Base-by-base conservation (phyloP, 805 yeast genomes). In the Sugiyamaella americana region DNA sequence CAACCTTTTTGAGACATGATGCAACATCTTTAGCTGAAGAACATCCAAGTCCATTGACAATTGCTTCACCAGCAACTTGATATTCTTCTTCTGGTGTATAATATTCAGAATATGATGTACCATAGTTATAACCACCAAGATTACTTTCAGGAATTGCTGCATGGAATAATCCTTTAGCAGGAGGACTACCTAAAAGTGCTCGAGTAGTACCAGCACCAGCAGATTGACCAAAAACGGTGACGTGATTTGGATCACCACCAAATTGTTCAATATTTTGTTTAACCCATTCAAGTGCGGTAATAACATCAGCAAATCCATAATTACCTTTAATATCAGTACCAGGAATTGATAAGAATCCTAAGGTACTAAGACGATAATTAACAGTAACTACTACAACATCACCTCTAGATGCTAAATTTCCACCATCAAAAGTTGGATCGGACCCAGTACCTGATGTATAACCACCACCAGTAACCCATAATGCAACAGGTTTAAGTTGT, bases 391-490 rank as follows among this genome's bases (percentile, higher is more conserved):
- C 57, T 26, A 66, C 46, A n/a, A 59, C 55, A 10, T 52, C 39
- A 20, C 56, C 51, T 11, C 47, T 44, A n/a, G 46, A 19, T 6
- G 60, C 58, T 1, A 59, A 51, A 2, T 40, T 37, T 11, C 57
- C 30, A 19, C 63, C 63, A 36, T 57, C 51, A 39, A 57, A 53
- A 4, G 53, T 46, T 2, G 59, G 55, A 38, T 56, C 60, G 11
- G 58, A 46, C 20, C 69, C 66, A 16, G 57, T 56, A 3, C 70
- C 68, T 19, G 52, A 54, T 3, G 43, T 18, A 43, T 59, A 64
- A 2, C 66, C 61, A 26, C 72, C 71, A 13, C 71, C 72, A 44
- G 65, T 66, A 35, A 67, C 56, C 63, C 66, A 65, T n/a, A 59
- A 51, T 34, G 54, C 55, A 5, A 63, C 65, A 1, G 67, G 65